Conservation (phyloP, 73 alveolate genomes). For the Breviolum minutum region DNA sequence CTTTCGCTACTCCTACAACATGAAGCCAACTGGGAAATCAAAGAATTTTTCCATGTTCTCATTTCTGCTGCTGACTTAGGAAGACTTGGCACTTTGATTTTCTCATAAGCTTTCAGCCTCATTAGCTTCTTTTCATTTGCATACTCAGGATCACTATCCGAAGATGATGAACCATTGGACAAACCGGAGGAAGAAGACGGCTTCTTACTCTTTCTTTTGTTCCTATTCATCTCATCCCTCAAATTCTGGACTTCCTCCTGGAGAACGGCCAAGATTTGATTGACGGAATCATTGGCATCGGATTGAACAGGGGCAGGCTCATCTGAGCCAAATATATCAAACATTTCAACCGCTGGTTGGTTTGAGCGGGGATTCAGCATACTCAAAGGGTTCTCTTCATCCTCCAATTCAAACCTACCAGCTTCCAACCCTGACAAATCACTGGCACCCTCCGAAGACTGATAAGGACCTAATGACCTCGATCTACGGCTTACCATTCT, state of each 20-base stretch:
- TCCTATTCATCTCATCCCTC: slow-evolving; percentile 32
- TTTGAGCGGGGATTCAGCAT: neutral
- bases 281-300: neutral
- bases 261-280: neutral
- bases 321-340: neutral
- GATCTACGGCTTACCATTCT: slow-evolving; percentile 13
- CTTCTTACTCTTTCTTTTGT: neutral
- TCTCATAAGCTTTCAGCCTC: neutral
- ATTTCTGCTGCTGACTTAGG: slow-evolving; percentile 22
- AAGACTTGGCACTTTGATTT: neutral
- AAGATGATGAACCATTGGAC: neutral
- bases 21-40: neutral
- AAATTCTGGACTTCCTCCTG: slow-evolving; percentile 11
- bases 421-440: slow-evolving; percentile 30
- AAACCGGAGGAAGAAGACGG: neutral
- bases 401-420: slow-evolving; percentile 24
- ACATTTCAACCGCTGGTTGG: neutral
- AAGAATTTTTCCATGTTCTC: neutral
- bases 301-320: neutral
- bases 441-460: neutral
- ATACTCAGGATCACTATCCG: neutral
- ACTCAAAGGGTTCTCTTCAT: neutral
- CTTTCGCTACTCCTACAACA: neutral
- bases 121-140: neutral
- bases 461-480: slow-evolving; percentile 15